These are phyloP conservation scores for Grammothele lineata DNA, from an alignment of 768 basidiomycete species.

Conservation along the genomic window DNA sequence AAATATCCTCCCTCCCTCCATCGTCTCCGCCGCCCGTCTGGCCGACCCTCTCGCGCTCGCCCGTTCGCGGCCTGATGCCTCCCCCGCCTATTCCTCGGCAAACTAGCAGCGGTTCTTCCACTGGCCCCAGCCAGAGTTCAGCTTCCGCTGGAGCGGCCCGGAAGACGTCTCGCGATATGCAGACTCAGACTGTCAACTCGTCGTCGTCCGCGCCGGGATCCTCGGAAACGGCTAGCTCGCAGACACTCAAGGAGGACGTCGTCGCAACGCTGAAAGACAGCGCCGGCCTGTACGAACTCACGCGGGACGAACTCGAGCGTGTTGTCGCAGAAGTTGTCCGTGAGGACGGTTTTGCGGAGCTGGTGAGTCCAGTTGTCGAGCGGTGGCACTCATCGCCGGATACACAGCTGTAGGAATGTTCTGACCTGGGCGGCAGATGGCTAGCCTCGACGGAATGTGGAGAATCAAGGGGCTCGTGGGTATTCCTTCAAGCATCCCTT, in stretches of 20 bases:
- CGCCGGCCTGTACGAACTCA: constrained; percentile 49
- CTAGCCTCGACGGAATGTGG: constrained; percentile 52
- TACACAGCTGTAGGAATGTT: background rate
- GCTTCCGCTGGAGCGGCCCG: background rate
- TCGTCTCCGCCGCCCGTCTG: constrained; percentile 3
- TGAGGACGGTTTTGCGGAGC: constrained; percentile 71
- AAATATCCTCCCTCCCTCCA: constrained; percentile 3
- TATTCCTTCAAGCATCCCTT: too few species aligned
- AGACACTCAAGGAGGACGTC: constrained; percentile 15
- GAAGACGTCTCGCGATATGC: background rate
- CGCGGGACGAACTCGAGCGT: constrained; percentile 48
- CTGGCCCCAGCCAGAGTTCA: constrained; percentile 7
- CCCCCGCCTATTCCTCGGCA: constrained; percentile 8
- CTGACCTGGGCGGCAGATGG: constrained; percentile 36
- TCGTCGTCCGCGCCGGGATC: background rate
- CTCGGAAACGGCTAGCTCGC: constrained; percentile 2
- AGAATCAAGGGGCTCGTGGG: constrained; percentile 18
- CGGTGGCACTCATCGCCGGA: background rate
- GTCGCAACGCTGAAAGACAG: constrained; percentile 39
- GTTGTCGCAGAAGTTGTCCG: constrained; percentile 58
- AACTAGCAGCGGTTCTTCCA: constrained; percentile 4
- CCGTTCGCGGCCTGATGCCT: constrained; percentile 8
- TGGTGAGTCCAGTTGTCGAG: constrained; percentile 53
- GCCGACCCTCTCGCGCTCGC: constrained; percentile 2
- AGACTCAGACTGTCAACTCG: background rate